Conservation (phyloP, 352 stramenopile species). For the Phytopythium cucurbitacearum region DNA sequence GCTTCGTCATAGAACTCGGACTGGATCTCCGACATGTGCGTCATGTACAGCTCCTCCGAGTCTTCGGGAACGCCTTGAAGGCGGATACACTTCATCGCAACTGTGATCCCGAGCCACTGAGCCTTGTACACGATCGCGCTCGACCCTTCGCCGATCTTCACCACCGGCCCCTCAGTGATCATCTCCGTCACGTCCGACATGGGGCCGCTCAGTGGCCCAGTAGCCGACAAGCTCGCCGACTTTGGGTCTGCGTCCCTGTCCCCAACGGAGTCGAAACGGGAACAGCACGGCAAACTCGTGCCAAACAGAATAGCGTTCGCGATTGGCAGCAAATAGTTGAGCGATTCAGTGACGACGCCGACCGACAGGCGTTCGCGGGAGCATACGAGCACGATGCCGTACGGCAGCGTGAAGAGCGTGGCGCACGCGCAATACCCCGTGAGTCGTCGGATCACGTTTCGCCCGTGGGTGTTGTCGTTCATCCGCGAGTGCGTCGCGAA, state of each 20-base stretch:
- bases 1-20: constrained; percentile 67
- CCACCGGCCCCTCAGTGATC: constrained; percentile 46
- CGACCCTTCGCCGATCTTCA: constrained; percentile 66
- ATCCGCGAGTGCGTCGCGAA: constrained; percentile 43
- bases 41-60: constrained; percentile 59
- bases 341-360: constrained; percentile 41
- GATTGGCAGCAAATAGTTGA: constrained; percentile 56
- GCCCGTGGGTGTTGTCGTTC: constrained; percentile 45
- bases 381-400: constrained; percentile 32
- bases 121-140: constrained; percentile 64
- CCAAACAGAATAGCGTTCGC: constrained; percentile 64
- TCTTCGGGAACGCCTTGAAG: constrained; percentile 38
- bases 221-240: constrained; percentile 12
- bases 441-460: constrained; percentile 52
- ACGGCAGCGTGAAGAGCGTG: constrained; percentile 46
- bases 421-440: constrained; percentile 53
- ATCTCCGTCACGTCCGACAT: constrained; percentile 45
- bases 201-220: constrained; percentile 7
- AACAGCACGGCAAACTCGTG: constrained; percentile 52
- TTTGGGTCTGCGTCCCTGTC: constrained; percentile 4
- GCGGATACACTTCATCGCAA: constrained; percentile 71
- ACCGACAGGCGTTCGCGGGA: constrained; percentile 18
- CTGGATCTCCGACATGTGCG: constrained; percentile 52
- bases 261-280: neutral
- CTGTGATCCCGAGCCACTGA: constrained; percentile 69